Evolutionary conservation across 2,329 filamentous ascomycete genomes (phyloP).

Genomic region (Ophiocordyceps polyrhachis-furcata): DNA sequence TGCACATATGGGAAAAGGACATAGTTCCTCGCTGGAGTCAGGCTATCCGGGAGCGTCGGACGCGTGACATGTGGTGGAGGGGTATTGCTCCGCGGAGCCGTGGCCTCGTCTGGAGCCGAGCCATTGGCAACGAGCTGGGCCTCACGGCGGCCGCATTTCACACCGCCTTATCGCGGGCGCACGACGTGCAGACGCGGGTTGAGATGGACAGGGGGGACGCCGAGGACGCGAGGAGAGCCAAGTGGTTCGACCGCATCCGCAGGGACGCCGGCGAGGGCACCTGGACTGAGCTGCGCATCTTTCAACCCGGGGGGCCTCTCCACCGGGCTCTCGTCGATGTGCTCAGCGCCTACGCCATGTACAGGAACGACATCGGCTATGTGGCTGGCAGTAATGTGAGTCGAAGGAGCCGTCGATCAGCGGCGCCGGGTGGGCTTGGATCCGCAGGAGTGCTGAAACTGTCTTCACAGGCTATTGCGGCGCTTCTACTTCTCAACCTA

Average conservation of each 20-base stretch:
- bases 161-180: constrained; percentile 50
- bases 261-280: constrained; percentile 44
- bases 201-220: constrained; percentile 28
- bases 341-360: constrained; percentile 63
- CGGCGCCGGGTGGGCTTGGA: no score
- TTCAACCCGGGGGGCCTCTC: constrained; percentile 45
- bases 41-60: constrained; percentile 48
- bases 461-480: constrained; percentile 43
- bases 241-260: constrained; percentile 45
- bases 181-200: constrained; percentile 39
- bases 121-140: constrained; percentile 56
- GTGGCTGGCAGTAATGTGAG: constrained; percentile 56
- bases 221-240: constrained; percentile 35
- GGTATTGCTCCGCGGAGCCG: constrained; percentile 55
- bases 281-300: constrained; percentile 56
- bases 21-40: constrained; percentile 59
- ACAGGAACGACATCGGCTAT: constrained; percentile 66
- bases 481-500: constrained; percentile 54
- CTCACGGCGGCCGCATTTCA: constrained; percentile 49
- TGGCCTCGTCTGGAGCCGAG: constrained; percentile 49
- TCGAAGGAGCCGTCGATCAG: constrained; percentile 4
- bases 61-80: constrained; percentile 66
- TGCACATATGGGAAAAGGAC: constrained; percentile 56
- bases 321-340: constrained; percentile 52
- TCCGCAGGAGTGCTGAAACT: background rate